These are phyloP conservation scores for Carex pumila DNA, from an alignment of 176 grass and related monocot species.

Conservation along the genomic window DNA sequence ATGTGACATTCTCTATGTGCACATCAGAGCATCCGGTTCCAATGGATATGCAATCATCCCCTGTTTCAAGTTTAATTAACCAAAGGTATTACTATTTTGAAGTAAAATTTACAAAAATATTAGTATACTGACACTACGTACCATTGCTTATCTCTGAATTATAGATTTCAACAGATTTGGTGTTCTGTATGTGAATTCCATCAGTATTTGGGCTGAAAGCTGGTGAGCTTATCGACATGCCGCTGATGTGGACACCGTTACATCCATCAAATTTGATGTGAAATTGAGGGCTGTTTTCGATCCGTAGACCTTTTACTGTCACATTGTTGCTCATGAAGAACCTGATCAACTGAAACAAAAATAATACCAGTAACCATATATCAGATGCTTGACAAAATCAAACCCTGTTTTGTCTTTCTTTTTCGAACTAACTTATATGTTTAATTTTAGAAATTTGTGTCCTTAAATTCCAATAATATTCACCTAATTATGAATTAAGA, in stretches of 20 bases:
- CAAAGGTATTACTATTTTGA: not conserved
- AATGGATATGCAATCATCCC: slow-evolving; percentile 76
- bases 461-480: not conserved
- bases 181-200: slow-evolving; percentile 83
- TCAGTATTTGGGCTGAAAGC: slow-evolving; percentile 76
- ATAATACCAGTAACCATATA: not conserved
- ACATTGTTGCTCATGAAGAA: slow-evolving; percentile 59
- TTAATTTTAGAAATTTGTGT: not conserved
- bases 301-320: slow-evolving; percentile 32
- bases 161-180: slow-evolving; percentile 39
- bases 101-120: not conserved
- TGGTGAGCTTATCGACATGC: slow-evolving; percentile 45
- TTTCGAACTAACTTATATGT: not conserved
- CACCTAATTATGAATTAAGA: not conserved
- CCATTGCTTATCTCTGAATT: slow-evolving; percentile 65
- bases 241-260: slow-evolving; percentile 41
- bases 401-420: not conserved
- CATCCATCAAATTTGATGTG: slow-evolving; percentile 79
- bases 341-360: slow-evolving; percentile 40
- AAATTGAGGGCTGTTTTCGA: slow-evolving; percentile 79
- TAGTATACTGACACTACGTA: not conserved
- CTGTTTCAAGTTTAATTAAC: slow-evolving; percentile 13
- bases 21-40: slow-evolving; percentile 51
- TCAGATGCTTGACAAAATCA: not conserved
- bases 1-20: slow-evolving; percentile 61